Base-by-base conservation (phyloP, 176 grass and related monocot genomes). In the Avena eriantha region DNA sequence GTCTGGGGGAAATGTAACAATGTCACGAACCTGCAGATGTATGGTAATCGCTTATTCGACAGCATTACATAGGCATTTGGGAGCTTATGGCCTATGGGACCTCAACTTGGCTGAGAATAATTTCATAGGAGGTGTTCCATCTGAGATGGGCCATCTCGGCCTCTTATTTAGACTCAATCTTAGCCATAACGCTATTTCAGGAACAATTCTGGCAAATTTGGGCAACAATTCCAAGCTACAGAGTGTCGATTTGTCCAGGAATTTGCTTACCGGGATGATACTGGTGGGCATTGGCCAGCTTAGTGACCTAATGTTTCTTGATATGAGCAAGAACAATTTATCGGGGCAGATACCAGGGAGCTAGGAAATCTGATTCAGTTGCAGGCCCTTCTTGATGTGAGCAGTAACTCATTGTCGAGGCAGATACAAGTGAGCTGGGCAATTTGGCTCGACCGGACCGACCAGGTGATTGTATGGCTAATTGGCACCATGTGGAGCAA, bases 381-480 rank as follows among this genome's bases (percentile, higher is more conserved):
- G 55, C 94, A 96, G 72, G 91, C 29, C 5, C 53, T 99, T 66
- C 90, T 99, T 82, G 97, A 99, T 93, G 53, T 99, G 83, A 99
- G 97, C 67, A 93, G 90, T 77, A 99, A 99, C 85, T 93, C 80
- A 7, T 61, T 99, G 19, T 89, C 82, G 2, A n/a, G n/a, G n/a
- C n/a, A n/a, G n/a, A n/a, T n/a, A n/a, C n/a, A n/a, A n/a, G n/a
- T n/a, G n/a, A n/a, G n/a, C n/a, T n/a, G n/a, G n/a, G n/a, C n/a
- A n/a, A n/a, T n/a, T n/a, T n/a, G n/a, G n/a, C n/a, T n/a, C n/a
- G n/a, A n/a, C n/a, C n/a, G n/a, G n/a, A n/a, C n/a, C n/a, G n/a
- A n/a, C n/a, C n/a, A n/a, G n/a, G n/a, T n/a, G n/a, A n/a, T n/a
- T n/a, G n/a, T n/a, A n/a, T n/a, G n/a, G n/a, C n/a, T n/a, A n/a